Base-by-base conservation (phyloP, 495 filamentous ascomycete genomes). In the Sphaerosporella brunnea region DNA sequence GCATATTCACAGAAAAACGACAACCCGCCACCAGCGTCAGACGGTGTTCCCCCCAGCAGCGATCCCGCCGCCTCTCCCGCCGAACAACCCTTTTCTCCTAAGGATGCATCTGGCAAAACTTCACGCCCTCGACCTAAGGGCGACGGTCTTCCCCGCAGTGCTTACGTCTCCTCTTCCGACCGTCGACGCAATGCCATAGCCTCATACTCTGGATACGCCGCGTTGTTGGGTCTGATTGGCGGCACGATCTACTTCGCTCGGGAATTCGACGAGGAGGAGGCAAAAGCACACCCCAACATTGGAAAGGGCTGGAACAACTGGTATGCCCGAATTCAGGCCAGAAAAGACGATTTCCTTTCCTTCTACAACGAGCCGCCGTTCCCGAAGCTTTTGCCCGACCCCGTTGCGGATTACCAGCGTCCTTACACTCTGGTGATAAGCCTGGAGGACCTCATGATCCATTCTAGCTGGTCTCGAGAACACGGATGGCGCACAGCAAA, bases 281-380 rank as follows among this genome's bases (percentile, higher is more conserved):
- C 82, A 47, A 69, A 76, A 2, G 75, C 82, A 42, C 71, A 74
- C 24, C 79, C 83, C 39, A 80, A 77, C 24, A 40, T 55, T n/a
- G 48, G 43, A 21, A 49, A 54, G 10, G 78, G 78, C 40, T 83
- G 79, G 80, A 74, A 79, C 7, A 67, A 66, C 8, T 68, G 82
- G 36, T 87, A 85, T 71, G 92, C 78, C 66, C 82, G 90, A 28
- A 71, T 77, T 49, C 76, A 69, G 56, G 82, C 85, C 24, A 77
- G 90, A 19, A 64, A 80, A 37, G 66, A 66, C n/a, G 75, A 80
- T 49, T 71, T 81, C 38, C 70, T 84, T 41, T 78, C 75, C 53
- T 94, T 95, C 70, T 96, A 94, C 69, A 93, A 84, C 53, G 90
- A 97, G 52, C 90, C 90, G 15, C 79, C 87, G 10, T 97, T 97